phyloP scores from a whole-genome alignment of 345 rosid genomes.

The Salix suchowensis region DNA sequence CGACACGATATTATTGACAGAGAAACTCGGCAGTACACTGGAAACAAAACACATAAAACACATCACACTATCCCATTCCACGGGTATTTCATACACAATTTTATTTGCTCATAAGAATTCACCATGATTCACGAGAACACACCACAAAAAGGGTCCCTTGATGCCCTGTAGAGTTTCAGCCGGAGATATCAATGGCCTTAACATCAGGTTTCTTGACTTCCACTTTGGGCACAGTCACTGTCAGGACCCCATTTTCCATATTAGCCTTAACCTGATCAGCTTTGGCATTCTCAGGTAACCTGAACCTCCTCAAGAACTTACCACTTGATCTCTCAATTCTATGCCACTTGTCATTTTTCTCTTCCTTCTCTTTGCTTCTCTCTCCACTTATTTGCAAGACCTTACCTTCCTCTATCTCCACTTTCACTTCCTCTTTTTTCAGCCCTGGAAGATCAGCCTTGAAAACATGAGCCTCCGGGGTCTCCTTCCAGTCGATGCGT shows the following conservation, averaged over 20 bases:
- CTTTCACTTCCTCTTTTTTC: slow-evolving; percentile 6
- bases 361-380: slow-evolving; percentile 1
- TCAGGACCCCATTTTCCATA: slow-evolving; percentile 7
- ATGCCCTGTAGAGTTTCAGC: background rate
- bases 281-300: slow-evolving; percentile 11
- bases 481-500: slow-evolving; percentile 2
- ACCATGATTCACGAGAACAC: background rate
- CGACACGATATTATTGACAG: background rate
- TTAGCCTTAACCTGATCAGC: background rate
- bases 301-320: slow-evolving; percentile 4
- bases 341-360: slow-evolving; percentile 7
- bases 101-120: background rate
- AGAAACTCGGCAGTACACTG: background rate
- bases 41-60: background rate
- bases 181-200: background rate
- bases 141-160: background rate
- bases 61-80: background rate
- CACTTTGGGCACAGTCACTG: background rate
- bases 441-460: slow-evolving; percentile 5
- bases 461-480: background rate
- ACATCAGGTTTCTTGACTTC: background rate
- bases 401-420: slow-evolving; percentile 1
- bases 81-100: background rate
- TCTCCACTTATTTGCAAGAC: slow-evolving; percentile 10
- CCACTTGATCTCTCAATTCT: background rate